These are phyloP conservation scores for Ophiostoma himal-ulmi DNA, from an alignment of 2,329 filamentous ascomycete genomes.

Conservation along the genomic window DNA sequence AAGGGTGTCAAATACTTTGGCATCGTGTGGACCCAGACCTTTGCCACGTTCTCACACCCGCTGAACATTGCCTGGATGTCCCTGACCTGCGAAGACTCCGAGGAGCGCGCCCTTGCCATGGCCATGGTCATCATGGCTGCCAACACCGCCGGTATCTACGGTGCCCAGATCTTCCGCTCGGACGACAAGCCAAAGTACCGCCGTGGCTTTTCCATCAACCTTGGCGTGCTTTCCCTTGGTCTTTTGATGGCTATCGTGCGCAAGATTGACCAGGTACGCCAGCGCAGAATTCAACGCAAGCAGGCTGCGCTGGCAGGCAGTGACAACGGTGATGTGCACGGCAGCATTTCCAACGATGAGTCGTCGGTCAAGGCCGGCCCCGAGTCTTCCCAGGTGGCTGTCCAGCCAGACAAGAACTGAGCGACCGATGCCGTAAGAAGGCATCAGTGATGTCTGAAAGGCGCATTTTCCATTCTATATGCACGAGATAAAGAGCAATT, in stretches of 20 bases:
- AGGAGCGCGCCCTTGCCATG: constrained; percentile 1
- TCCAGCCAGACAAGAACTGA: not conserved
- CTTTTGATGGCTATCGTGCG: not conserved
- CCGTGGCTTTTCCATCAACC: constrained; percentile 8
- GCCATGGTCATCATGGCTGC: constrained; percentile 12
- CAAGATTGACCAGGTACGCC: not conserved
- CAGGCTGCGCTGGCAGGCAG: not conserved
- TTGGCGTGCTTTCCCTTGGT: not conserved
- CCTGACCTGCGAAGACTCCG: not conserved
- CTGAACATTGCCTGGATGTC: constrained; percentile 9
- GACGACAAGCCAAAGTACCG: constrained; percentile 8
- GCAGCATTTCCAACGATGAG: not conserved
- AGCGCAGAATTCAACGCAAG: not conserved
- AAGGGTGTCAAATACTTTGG: constrained; percentile 8
- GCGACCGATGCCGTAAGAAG: not conserved
- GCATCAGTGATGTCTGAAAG: no score
- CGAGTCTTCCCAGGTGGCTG: not conserved
- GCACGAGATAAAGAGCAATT: no score
- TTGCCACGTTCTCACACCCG: constrained; percentile 4
- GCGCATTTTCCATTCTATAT: no score
- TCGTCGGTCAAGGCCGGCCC: not conserved
- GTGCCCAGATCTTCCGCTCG: constrained; percentile 1
- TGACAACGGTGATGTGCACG: not conserved
- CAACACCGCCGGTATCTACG: not conserved
- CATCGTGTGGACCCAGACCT: not conserved